A percentile compares a stretch with the other conserved stretches of the same genome.
Conservation (phyloP, 768 basidiomycete species). For the Gelatoporia subvermispora region DNA sequence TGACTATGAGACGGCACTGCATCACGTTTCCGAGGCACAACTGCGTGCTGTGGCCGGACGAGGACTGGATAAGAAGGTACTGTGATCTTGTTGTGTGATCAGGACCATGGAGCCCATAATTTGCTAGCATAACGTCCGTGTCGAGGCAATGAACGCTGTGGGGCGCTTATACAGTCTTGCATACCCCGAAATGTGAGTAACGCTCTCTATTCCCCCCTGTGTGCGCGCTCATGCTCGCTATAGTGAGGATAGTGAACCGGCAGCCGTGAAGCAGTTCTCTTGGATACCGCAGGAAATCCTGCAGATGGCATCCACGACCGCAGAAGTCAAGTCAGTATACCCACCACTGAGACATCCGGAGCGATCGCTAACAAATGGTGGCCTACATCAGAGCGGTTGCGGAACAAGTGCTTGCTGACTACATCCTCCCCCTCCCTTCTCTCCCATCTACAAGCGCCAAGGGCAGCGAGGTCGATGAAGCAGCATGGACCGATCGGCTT, state of each 20-base stretch:
- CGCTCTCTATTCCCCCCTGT: neutral
- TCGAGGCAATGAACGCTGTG: slow-evolving; percentile 72
- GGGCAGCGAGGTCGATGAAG: slow-evolving; percentile 65
- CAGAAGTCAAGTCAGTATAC: slow-evolving; percentile 52
- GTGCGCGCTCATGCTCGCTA: neutral
- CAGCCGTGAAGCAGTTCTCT: slow-evolving; percentile 73
- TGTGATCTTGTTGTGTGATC: neutral
- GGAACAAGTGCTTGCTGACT: slow-evolving; percentile 65
- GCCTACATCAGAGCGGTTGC: slow-evolving; percentile 43
- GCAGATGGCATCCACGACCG: slow-evolving; percentile 42
- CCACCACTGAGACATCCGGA: neutral
- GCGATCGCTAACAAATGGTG: neutral
- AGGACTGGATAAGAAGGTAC: slow-evolving; percentile 82
- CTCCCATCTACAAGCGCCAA: slow-evolving; percentile 36
- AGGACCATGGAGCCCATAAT: neutral
- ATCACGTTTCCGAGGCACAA: slow-evolving; percentile 65
- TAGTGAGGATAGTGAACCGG: slow-evolving; percentile 76
- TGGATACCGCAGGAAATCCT: slow-evolving; percentile 89
- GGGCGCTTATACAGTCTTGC: slow-evolving; percentile 79
- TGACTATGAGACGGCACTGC: slow-evolving; percentile 87
- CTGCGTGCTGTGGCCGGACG: slow-evolving; percentile 65
- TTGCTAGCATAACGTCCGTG: slow-evolving; percentile 52
- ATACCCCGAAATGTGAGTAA: slow-evolving; percentile 82
- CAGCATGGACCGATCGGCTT: slow-evolving; percentile 80
- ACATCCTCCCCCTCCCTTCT: slow-evolving; percentile 76